These are phyloP conservation scores for Phytopythium chamaehyphon DNA, from an alignment of 352 stramenopile species.

Conservation along the genomic window DNA sequence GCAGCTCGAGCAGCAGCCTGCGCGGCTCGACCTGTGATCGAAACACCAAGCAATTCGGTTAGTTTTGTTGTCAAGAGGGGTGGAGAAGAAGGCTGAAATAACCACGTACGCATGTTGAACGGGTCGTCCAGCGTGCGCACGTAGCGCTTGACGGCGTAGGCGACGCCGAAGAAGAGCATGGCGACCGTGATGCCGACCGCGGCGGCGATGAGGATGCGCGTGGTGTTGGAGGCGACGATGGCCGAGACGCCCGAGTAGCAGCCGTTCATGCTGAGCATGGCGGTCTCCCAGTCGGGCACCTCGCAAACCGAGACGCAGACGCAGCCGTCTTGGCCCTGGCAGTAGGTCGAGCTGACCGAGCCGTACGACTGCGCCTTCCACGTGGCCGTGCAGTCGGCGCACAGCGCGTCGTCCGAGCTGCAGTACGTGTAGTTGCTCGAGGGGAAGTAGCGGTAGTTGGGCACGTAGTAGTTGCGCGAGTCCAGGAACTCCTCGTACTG, in stretches of 20 bases:
- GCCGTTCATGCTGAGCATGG: slow-evolving; percentile 25
- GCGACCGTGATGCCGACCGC: slow-evolving; percentile 13
- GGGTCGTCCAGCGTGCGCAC: neutral
- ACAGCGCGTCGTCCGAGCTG: slow-evolving; percentile 27
- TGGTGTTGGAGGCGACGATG: slow-evolving; percentile 13
- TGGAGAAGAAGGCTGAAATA: no score
- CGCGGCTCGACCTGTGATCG: neutral
- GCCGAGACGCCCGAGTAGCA: neutral
- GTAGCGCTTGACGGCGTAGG: slow-evolving; percentile 5
- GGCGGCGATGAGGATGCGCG: slow-evolving; percentile 20
- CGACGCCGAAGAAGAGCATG: slow-evolving; percentile 5
- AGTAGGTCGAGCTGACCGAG: slow-evolving; percentile 24
- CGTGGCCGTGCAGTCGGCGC: slow-evolving; percentile 18
- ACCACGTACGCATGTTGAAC: neutral
- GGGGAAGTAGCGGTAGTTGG: slow-evolving; percentile 38
- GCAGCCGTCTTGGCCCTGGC: slow-evolving; percentile 27
- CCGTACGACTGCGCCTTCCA: slow-evolving; percentile 26
- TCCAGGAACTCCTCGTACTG: slow-evolving; percentile 26
- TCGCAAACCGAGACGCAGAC: slow-evolving; percentile 41
- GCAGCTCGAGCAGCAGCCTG: neutral
- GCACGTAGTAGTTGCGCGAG: slow-evolving; percentile 40
- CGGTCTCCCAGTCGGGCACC: slow-evolving; percentile 15
- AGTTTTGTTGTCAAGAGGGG: no score
- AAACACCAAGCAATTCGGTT: neutral
- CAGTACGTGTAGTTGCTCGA: slow-evolving; percentile 40